Evolutionary conservation across 2,329 filamentous ascomycete species (phyloP), one percentile per base, ranked within the genome.

Genomic region (Cercospora brassicicola): DNA sequence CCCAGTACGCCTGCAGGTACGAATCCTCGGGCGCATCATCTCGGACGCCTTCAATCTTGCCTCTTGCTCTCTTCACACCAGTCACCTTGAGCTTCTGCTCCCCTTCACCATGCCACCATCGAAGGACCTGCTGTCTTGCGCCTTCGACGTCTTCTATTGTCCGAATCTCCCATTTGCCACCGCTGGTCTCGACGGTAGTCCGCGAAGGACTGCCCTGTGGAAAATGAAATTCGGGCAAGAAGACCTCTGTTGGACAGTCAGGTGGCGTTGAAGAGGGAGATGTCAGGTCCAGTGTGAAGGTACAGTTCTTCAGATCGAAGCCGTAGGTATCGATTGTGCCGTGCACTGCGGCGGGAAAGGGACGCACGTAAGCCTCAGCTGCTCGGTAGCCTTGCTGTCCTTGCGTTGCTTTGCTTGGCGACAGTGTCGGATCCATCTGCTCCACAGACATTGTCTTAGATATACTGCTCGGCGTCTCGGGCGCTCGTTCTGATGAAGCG

Each of bases 41-140:
- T 20, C 33, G 28, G 62, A 78, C 70, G 60, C 73, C 78, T 39
- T 73, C 75, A n/a, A 80, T 79, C 59, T 79, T 78, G 28, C 75
- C 75, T 42, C 73, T 66, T 73, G 85, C 89, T 74, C 90, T 86
- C 74, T 91, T 88, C 20, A 92, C 81, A 0, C 95, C 95, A 20
- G 86, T 89, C 8, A 97, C 85, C 69, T 86, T 91, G 64, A 99
- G 84, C 59, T 83, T 89, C 80, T 98, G 94, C 73, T 93, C 88
- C 2, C 94, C 95, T 65, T 90, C 90, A 0, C 88, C 88, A 80
- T 99, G 94, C 94, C 94, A 97, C 95, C 95, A 99, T 73, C 88
- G 88, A 71, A 99, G 81, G 71, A 87, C 87, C 81, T 97, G 94
- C 68, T 93, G 83, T 62, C 67, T 62, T 73, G 88, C 82, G 4